phyloP scores from a whole-genome alignment of 768 basidiomycete genomes.

The Phallus indusiatus region DNA sequence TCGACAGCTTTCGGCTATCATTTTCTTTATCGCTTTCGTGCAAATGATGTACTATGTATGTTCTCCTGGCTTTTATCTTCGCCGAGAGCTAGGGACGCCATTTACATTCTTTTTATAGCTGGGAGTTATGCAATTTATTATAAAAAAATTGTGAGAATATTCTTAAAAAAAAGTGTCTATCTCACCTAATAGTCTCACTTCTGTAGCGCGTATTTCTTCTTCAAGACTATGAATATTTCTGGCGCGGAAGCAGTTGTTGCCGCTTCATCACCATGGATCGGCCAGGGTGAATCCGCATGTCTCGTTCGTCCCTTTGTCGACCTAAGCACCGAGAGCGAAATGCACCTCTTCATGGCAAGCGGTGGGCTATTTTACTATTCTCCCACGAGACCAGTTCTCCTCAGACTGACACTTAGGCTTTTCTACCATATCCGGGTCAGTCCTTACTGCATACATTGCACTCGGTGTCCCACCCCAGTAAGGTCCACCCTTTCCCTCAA shows the following conservation, averaged over 20 bases:
- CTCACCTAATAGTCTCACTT: neutral
- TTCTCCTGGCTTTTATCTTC: neutral
- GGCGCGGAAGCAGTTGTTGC: constrained; percentile 93
- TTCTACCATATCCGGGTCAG: constrained; percentile 88
- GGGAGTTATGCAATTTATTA: constrained; percentile 91
- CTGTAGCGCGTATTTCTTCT: constrained; percentile 82
- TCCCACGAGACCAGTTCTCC: constrained; percentile 1
- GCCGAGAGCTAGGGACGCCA: neutral
- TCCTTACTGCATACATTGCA: constrained; percentile 74
- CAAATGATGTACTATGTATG: constrained; percentile 78
- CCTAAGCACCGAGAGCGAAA: constrained; percentile 72
- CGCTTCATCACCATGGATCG: constrained; percentile 88
- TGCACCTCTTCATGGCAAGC: constrained; percentile 85
- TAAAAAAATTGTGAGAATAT: constrained; percentile 64
- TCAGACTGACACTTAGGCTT: constrained; percentile 37
- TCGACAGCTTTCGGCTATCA: constrained; percentile 60
- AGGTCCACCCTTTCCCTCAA: neutral
- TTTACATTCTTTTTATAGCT: constrained; percentile 24
- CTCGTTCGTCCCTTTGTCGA: constrained; percentile 79
- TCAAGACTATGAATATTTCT: constrained; percentile 85
- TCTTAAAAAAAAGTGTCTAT: neutral
- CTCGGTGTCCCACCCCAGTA: constrained; percentile 63
- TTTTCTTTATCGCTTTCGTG: constrained; percentile 90
- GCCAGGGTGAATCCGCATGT: constrained; percentile 84
- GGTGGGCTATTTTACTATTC: constrained; percentile 34